Evolutionary conservation across 495 filamentous ascomycete species (phyloP).

Genomic region (Cladorrhinum samala): DNA sequence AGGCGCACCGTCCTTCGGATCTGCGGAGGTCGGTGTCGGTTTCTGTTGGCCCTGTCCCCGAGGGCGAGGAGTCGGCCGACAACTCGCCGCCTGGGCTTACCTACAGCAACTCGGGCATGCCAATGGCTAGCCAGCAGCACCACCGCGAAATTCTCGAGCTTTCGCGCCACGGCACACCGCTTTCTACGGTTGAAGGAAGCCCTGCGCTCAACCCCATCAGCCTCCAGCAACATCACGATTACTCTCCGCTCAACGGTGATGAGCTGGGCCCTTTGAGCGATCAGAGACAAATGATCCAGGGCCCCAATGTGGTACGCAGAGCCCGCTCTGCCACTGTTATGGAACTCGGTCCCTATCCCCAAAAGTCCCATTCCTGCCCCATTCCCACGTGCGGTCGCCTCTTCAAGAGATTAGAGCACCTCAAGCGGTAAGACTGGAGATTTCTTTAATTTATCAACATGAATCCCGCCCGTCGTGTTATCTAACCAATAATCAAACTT

Average conservation of each 20-base stretch:
- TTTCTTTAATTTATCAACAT: constrained; percentile 42
- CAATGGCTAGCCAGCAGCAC: constrained; percentile 55
- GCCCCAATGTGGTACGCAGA: constrained; percentile 70
- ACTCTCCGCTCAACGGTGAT: constrained; percentile 56
- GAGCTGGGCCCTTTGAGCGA: constrained; percentile 57
- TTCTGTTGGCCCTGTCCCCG: constrained; percentile 75
- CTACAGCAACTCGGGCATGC: constrained; percentile 58
- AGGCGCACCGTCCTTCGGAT: constrained; percentile 70
- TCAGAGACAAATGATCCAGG: constrained; percentile 54
- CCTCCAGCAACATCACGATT: constrained; percentile 63
- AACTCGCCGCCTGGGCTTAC: constrained; percentile 63
- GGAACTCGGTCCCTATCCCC: constrained; percentile 93
- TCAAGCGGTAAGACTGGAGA: constrained; percentile 79
- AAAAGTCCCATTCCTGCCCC: constrained; percentile 97
- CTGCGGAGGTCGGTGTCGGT: constrained; percentile 85
- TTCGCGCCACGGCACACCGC: constrained; percentile 81
- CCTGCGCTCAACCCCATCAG: constrained; percentile 63
- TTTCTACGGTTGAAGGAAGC: constrained; percentile 72
- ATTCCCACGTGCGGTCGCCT: constrained; percentile 95
- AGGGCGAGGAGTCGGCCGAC: constrained; percentile 65
- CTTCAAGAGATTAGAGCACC: constrained; percentile 98
- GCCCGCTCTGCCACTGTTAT: constrained; percentile 93
- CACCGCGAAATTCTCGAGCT: constrained; percentile 73
- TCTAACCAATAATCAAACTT: constrained; percentile 55
- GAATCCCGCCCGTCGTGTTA: constrained; percentile 31